Conservation (phyloP, 2,329 filamentous ascomycete species). For the Hypoxylon rubiginosum region DNA sequence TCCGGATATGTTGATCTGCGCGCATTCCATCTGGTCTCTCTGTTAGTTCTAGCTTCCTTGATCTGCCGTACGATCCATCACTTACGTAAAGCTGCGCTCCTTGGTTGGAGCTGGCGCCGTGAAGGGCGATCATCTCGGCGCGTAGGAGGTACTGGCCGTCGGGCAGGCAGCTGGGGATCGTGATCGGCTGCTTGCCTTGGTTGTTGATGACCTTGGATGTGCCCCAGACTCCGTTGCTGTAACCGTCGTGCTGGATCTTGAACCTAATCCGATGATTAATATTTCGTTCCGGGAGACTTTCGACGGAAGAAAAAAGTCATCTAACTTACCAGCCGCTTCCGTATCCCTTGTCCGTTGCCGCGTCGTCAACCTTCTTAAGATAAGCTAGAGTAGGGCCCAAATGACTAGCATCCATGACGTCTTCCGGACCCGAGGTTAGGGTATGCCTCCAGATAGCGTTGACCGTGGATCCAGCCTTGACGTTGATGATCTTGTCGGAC, state of each 20-base stretch:
- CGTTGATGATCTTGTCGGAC: conserved; percentile 65
- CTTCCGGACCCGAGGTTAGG: conserved; percentile 60
- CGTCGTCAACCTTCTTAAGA: conserved; percentile 67
- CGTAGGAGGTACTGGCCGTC: conserved; percentile 71
- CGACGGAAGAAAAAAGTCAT: background rate
- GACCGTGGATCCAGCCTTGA: conserved; percentile 63
- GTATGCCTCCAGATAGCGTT: conserved; percentile 71
- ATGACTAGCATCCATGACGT: conserved; percentile 69
- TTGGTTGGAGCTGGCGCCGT: conserved; percentile 58
- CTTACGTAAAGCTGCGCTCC: conserved; percentile 62
- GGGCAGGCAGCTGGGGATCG: conserved; percentile 65
- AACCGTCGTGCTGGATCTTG: conserved; percentile 52
- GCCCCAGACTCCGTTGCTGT: conserved; percentile 46
- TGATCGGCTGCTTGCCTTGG: conserved; percentile 63
- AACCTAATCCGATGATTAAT: conserved; percentile 47
- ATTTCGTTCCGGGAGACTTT: background rate
- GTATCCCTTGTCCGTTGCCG: conserved; percentile 58
- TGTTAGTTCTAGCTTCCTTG: conserved; percentile 18
- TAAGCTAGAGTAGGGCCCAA: conserved; percentile 68
- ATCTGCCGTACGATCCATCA: background rate
- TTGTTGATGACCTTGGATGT: conserved; percentile 61
- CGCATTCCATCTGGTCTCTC: conserved; percentile 58
- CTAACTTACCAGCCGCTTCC: conserved; percentile 57
- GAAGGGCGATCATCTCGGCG: conserved; percentile 71
- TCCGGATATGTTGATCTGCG: conserved; percentile 50